Base-by-base conservation (phyloP, 2,329 filamentous ascomycete species). In the Neurospora sp. region DNA sequence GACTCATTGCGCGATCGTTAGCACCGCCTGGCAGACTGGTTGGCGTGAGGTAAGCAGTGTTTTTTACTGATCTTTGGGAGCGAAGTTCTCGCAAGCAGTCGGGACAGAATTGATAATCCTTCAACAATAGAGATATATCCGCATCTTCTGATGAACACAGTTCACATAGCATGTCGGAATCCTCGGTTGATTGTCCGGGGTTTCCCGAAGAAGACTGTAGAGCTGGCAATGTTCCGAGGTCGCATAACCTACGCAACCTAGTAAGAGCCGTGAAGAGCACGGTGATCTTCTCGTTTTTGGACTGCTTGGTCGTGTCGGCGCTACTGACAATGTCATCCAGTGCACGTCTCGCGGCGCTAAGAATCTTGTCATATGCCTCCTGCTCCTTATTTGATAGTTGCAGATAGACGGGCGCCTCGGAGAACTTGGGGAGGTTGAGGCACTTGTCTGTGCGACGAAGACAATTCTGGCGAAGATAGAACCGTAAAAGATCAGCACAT, bases 171-270 rank as follows among this genome's bases (percentile, higher is more conserved):
- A 46, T 77, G 65, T 80, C 77, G 68, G 75, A 73, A 46, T 46
- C 68, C 15, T 68, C 70, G 6, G 46, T 76, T 67, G 10, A 78
- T 43, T 46, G 77, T 78, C 3, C 77, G 76, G 36, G 76, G 77
- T 57, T 75, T 75, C 82, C 82, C 84, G 1, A 81, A 82, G 65
- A 83, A 82, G 0, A 74, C 76, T 41, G 82, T 79, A 71, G 84
- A 83, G 72, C 0, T 4, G 43, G 43, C 19, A 78, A 83, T 0
- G 84, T 85, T 0, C 83, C 83, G 71, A 85, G 83, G 69, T 85
- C 85, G 74, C 83, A 85, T 1, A 85, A 71, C 6, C 84, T 81
- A 0, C 83, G 79, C 12, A 85, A 74, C 70, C 84, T 82, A 0
- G 85, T 75, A 11, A 82, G 78, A 0, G 80, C 75, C 66, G 85